phyloP scores from a whole-genome alignment of 2,329 filamentous ascomycete species.

The Capronia epimyces region DNA sequence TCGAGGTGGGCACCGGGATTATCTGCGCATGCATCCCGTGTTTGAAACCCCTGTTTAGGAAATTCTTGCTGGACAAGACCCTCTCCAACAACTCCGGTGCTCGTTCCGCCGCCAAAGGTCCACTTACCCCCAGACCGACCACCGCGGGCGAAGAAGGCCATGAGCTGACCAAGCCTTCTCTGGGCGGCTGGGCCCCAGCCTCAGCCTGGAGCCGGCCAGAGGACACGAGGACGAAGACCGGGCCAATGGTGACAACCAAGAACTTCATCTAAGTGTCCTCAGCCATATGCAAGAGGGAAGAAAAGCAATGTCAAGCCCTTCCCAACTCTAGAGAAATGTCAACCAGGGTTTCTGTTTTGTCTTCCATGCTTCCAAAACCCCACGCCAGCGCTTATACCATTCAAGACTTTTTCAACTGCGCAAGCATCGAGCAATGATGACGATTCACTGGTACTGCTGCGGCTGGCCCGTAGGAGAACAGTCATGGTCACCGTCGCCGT shows the following conservation, averaged over 20 bases:
- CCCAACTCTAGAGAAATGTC: not conserved
- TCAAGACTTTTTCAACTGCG: not conserved
- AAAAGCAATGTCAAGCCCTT: not conserved
- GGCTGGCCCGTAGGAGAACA: not conserved
- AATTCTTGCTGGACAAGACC: conserved; percentile 36
- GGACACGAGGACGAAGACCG: conserved; percentile 11
- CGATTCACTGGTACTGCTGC: not conserved
- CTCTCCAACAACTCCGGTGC: conserved; percentile 12
- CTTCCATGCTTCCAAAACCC: too few species aligned
- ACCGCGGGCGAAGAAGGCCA: conserved; percentile 17
- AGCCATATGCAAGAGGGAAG: not conserved
- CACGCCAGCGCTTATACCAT: not conserved
- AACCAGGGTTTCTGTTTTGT: not conserved
- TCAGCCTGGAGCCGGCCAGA: conserved; percentile 10
- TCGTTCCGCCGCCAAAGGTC: conserved; percentile 1
- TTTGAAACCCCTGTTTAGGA: conserved; percentile 41
- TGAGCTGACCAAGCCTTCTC: conserved; percentile 18
- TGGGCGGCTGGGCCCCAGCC: conserved; percentile 13
- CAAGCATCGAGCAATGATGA: not conserved
- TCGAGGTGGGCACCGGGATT: conserved; percentile 42
- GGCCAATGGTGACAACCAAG: conserved; percentile 15
- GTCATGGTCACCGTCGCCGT: not conserved
- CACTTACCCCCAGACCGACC: conserved; percentile 10
- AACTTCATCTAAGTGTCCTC: conserved; percentile 17
- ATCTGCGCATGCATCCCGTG: conserved; percentile 41